phyloP scores from a whole-genome alignment of 2,329 filamentous ascomycete species.

The Coniochaeta pulveracea region DNA sequence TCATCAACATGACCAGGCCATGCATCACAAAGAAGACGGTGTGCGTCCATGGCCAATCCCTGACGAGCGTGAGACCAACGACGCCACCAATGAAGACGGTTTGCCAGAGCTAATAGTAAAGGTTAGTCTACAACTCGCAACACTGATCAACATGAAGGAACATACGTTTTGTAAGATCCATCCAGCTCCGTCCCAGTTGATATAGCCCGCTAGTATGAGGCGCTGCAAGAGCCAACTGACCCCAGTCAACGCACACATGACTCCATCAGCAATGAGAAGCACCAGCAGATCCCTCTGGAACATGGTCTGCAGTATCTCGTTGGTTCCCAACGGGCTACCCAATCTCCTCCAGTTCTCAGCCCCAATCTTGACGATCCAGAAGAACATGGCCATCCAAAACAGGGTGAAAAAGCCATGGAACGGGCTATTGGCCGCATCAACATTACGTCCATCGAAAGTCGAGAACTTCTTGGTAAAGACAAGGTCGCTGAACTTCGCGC shows the following conservation, averaged over 20 bases:
- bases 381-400: conserved; percentile 61
- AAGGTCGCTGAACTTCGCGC: conserved; percentile 36
- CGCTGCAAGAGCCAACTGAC: conserved; percentile 57
- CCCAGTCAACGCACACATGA: conserved; percentile 55
- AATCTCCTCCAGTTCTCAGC: conserved; percentile 57
- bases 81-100: conserved; percentile 47
- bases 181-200: conserved; percentile 57
- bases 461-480: conserved; percentile 66
- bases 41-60: conserved; percentile 76
- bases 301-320: conserved; percentile 65
- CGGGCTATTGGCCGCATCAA: conserved; percentile 49
- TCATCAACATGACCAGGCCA: conserved; percentile 68
- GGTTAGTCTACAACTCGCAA: not conserved
- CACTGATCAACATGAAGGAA: not conserved
- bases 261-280: conserved; percentile 51
- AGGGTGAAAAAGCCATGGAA: conserved; percentile 74
- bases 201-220: conserved; percentile 41
- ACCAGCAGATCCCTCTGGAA: conserved; percentile 39
- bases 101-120: conserved; percentile 52
- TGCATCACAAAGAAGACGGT: conserved; percentile 70
- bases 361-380: conserved; percentile 56
- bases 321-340: conserved; percentile 57
- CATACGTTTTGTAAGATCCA: conserved; percentile 63
- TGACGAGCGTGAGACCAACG: conserved; percentile 54
- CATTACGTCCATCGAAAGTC: conserved; percentile 64